These are phyloP conservation scores for Sporothrix euskadiensis DNA, from an alignment of 2,329 filamentous ascomycete species.

Conservation along the genomic window DNA sequence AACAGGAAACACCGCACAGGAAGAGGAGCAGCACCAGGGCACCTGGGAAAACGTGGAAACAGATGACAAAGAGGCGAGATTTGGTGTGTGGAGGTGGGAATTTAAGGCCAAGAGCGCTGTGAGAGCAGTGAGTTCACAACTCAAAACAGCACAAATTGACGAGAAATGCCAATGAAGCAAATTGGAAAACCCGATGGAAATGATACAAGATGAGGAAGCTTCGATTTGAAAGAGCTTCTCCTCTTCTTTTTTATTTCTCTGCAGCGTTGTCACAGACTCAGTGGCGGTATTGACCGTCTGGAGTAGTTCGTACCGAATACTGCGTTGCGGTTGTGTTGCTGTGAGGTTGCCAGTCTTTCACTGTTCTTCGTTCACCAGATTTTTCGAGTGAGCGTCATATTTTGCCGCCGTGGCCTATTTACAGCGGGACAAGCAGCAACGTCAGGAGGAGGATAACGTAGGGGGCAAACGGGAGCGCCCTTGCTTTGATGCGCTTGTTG, in stretches of 20 bases:
- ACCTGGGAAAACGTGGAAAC: conserved; percentile 15
- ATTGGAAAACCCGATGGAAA: neutral
- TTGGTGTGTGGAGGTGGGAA: neutral
- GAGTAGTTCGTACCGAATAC: neutral
- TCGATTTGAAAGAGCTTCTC: neutral
- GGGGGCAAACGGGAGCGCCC: neutral
- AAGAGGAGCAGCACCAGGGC: neutral
- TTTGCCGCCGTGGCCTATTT: conserved; percentile 5
- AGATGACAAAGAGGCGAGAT: conserved; percentile 10
- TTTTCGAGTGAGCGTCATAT: conserved; percentile 12
- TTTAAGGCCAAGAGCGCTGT: neutral
- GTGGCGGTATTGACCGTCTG: neutral
- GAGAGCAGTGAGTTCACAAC: neutral
- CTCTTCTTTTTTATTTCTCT: neutral
- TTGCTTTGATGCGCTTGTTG: neutral
- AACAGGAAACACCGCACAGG: conserved; percentile 22
- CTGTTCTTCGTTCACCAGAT: neutral
- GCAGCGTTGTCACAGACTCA: neutral
- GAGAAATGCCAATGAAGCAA: neutral
- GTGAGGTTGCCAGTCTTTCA: neutral
- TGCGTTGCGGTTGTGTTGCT: neutral
- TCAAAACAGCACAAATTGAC: neutral
- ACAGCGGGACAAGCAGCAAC: neutral
- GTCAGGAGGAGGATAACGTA: neutral
- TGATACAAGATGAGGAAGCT: neutral